Conservation (phyloP, 306 rosid genomes). For the Vicia sativa region DNA sequence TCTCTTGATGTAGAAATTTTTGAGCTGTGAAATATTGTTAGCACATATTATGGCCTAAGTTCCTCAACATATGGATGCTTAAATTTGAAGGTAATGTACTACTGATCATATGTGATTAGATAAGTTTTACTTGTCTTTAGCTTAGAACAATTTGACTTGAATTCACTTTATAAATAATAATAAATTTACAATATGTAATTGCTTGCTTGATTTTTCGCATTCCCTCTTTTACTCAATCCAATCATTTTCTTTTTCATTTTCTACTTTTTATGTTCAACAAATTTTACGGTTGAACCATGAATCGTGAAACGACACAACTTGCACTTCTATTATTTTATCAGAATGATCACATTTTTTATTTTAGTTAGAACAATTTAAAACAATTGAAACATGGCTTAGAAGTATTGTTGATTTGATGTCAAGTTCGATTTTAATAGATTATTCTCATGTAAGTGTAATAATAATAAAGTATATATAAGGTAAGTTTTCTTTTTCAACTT, state of each 20-base stretch:
- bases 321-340: neutral
- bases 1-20: constrained; percentile 21
- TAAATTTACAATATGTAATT: constrained; percentile 14
- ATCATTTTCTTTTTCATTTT: neutral
- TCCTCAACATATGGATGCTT: constrained; percentile 1
- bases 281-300: neutral
- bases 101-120: neutral
- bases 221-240: neutral
- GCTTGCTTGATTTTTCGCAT: neutral
- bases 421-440: too few species aligned
- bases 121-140: constrained; percentile 31
- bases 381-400: too few species aligned
- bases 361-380: too few species aligned
- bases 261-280: neutral
- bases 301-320: too few species aligned
- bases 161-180: constrained; percentile 25
- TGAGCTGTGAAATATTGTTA: constrained; percentile 24
- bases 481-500: too few species aligned
- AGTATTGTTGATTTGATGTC: too few species aligned
- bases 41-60: constrained; percentile 11
- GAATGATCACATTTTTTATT: too few species aligned
- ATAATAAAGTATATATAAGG: too few species aligned
- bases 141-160: constrained; percentile 32
- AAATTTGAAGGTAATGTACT: constrained; percentile 14
- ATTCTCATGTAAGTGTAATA: too few species aligned